Conservation (phyloP, 176 grass and related monocot species). For the Leersia perrieri region DNA sequence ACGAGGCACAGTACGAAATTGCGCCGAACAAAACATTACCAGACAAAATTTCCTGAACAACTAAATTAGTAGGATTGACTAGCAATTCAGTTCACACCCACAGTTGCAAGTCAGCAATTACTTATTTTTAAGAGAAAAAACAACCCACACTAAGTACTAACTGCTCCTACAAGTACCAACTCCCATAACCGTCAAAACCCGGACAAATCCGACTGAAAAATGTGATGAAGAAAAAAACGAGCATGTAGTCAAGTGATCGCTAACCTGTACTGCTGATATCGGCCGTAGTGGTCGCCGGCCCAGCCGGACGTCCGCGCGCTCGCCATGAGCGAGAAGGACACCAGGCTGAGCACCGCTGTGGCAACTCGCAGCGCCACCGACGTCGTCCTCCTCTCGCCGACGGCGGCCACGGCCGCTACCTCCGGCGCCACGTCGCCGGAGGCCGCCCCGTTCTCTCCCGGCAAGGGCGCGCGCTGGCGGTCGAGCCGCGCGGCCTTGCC, state of each 20-base stretch:
- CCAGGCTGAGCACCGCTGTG: constrained; percentile 63
- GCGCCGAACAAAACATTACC: neutral
- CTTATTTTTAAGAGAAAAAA: neutral
- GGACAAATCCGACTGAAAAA: neutral
- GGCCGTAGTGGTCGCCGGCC: constrained; percentile 77
- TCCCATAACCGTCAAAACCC: neutral
- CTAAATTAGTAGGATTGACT: neutral
- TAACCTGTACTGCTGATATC: constrained; percentile 71
- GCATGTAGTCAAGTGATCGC: neutral
- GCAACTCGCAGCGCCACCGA: constrained; percentile 65
- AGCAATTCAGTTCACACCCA: neutral
- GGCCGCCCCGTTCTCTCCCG: neutral
- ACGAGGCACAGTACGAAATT: neutral
- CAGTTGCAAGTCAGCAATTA: neutral
- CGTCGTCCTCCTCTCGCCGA: constrained; percentile 38
- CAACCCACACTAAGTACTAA: neutral
- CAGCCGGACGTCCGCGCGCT: constrained; percentile 71
- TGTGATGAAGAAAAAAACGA: neutral
- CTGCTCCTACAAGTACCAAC: neutral
- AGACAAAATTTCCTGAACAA: neutral
- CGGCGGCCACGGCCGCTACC: constrained; percentile 33
- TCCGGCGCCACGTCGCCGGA: neutral
- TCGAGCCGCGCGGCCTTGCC: neutral
- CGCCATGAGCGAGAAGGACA: constrained; percentile 70
- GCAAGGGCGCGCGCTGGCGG: neutral